Base-by-base conservation (phyloP, 331 rosid genomes). In the Saraca asoca region DNA sequence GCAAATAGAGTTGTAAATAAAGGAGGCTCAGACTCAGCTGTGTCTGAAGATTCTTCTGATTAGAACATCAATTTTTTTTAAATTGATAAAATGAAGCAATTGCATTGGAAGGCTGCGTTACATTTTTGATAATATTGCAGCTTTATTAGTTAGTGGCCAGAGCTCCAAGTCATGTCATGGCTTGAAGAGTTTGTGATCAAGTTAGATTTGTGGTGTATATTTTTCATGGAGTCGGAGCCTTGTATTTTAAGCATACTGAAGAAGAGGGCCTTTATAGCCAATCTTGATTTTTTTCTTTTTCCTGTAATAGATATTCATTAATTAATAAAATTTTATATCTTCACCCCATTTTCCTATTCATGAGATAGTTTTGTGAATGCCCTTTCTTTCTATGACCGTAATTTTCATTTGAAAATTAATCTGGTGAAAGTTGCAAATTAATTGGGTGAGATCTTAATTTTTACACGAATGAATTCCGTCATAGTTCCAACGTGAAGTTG, bases 1-100 rank as follows among this genome's bases (percentile, higher is more conserved):
- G 78, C 66, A 13, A 73, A 83, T 71, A 78, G 85, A 74, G 31
- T 52, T 20, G 80, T 64, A 58, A 79, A 90, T 55, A 90, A 61
- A 46, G 95, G 83, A 49, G 92, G 74, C 64, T 75, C 83, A 12
- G 95, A 88, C 58, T 90, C 89, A 6, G 66, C 83, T 38, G 79
- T 55, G 62, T 93, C 98, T 38, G 97, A 88, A 20, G 97, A 94
- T 51, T 90, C 90, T 64, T 90, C 92, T 70, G 99, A 94, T 58
- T 88, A 79, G 79, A 74, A 68, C 63, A 51, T 14, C 41, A 46
- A 58, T 48, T 53, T 73, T 74, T 59, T 72, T 52, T n/a, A n/a
- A n/a, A n/a, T 55, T 14, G 68, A 60, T 76, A 69, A 69, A n/a
- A 39, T 58, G 70, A 43, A 58, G 69, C 72, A 69, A 49, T 45